phyloP scores from a whole-genome alignment of 1,284 basidiomycete genomes.

The Schizopora paradoxa region DNA sequence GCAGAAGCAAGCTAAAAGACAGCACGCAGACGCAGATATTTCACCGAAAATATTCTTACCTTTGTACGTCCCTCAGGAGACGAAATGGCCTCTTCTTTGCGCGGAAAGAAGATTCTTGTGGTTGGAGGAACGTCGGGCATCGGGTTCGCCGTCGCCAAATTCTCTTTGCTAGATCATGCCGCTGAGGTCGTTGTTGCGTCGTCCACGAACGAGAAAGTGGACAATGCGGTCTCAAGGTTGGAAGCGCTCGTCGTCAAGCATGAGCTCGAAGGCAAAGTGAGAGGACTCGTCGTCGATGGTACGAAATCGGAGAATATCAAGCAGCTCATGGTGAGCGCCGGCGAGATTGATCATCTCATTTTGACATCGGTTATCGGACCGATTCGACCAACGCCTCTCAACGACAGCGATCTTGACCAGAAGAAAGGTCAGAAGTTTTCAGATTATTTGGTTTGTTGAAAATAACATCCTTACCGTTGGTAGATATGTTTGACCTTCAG shows the following conservation, averaged over 20 bases:
- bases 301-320: background rate
- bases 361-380: conserved; percentile 14
- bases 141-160: conserved; percentile 1
- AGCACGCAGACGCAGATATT: no score
- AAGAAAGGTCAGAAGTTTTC: conserved; percentile 19
- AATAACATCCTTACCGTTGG: background rate
- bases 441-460: background rate
- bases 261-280: background rate
- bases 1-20: no score
- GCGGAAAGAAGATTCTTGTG: background rate
- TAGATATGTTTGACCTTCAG: conserved; percentile 13
- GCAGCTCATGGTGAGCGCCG: background rate
- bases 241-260: background rate
- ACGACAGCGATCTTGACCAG: conserved; percentile 16
- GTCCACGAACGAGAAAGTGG: background rate
- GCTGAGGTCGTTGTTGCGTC: background rate
- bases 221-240: background rate
- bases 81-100: no score
- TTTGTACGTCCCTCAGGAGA: no score
- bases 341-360: background rate
- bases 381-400: conserved; percentile 11
- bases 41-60: no score
- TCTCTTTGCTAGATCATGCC: background rate
- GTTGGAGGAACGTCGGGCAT: conserved; percentile 1
- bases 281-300: background rate